phyloP scores from a whole-genome alignment of 495 filamentous ascomycete genomes.

The Opeltia flavorubescens region DNA sequence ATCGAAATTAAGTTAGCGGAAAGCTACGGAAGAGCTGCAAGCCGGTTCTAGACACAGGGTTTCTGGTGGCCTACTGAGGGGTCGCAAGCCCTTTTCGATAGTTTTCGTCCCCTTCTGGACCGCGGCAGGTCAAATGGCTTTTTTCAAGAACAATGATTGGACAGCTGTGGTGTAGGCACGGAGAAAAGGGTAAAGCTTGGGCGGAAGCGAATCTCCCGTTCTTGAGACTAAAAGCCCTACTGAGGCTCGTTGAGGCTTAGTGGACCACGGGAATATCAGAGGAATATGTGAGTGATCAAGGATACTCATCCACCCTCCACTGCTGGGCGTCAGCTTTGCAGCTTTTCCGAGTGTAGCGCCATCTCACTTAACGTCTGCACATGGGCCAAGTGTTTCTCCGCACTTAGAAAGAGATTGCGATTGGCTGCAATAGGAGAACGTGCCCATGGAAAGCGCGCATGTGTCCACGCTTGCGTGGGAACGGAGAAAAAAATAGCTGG shows the following conservation, averaged over 20 bases:
- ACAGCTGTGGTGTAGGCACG: background rate
- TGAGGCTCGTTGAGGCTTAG: background rate
- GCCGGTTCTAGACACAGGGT: background rate
- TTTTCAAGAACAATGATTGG: background rate
- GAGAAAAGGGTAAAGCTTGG: background rate
- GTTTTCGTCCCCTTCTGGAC: background rate
- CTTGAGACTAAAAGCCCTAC: background rate
- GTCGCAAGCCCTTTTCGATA: constrained; percentile 1
- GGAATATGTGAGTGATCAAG: no score
- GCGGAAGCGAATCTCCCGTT: background rate
- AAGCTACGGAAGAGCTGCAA: background rate
- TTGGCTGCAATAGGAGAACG: background rate
- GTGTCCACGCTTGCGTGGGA: background rate
- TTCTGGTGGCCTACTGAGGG: background rate
- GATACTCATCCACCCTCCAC: background rate
- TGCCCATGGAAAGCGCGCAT: background rate
- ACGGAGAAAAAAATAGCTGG: background rate
- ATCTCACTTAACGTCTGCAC: background rate
- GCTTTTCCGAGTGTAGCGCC: background rate
- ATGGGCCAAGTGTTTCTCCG: background rate
- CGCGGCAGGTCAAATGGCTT: background rate
- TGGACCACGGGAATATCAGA: background rate
- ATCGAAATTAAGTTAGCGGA: background rate
- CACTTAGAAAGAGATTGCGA: background rate
- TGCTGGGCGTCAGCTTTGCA: background rate